Evolutionary conservation across 176 grass and related monocot species (phyloP), one percentile per base, ranked within the genome.

Genomic region (Cocos nucifera): DNA sequence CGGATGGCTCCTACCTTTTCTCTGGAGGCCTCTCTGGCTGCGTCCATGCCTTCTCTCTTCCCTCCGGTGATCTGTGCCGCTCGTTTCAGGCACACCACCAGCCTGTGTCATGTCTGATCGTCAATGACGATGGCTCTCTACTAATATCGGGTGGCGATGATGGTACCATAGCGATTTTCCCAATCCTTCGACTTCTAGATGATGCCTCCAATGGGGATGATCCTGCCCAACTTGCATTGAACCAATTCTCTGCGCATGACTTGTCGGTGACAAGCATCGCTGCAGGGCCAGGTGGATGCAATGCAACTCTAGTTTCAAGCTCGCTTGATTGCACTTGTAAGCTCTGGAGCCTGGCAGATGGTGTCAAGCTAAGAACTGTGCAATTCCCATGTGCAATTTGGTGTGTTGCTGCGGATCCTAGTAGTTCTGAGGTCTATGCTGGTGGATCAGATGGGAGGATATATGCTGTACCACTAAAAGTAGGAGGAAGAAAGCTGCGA

Each of bases 281-380:
- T 16, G 77, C 63, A 25, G 68, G 57, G 7, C 55, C 18, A 4
- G 67, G 79, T 6, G 69, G 68, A 20, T 56, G 74, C 69, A 58
- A 57, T n/a, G 52, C 72, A 22, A 17, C 58, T 1, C 4, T 76
- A 15, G 61, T 63, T 0, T 71, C 66, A 15, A 62, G 66, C 29
- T 75, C 79, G 4, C 22, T 7, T n/a, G 67, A 82, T 29, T 55
- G 67, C 67, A 76, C 80, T 2, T 77, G 69, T 56, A 83, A 77
- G 57, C 12, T 83, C 2, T 73, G 80, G 80, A 68, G 48, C 17
- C 39, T 77, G 5, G 58, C 59, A 4, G 15, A 74, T 18, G 28
- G 75, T 4, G 0, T 7, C 44, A 50, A 9, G 21, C 57, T 68
- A 19, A 25, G 14, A 15, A 73, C 74, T 54, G 15, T 82, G 14